Conservation (phyloP, 371 early-diverging fungal genomes). For the Mucor velutinosus region DNA sequence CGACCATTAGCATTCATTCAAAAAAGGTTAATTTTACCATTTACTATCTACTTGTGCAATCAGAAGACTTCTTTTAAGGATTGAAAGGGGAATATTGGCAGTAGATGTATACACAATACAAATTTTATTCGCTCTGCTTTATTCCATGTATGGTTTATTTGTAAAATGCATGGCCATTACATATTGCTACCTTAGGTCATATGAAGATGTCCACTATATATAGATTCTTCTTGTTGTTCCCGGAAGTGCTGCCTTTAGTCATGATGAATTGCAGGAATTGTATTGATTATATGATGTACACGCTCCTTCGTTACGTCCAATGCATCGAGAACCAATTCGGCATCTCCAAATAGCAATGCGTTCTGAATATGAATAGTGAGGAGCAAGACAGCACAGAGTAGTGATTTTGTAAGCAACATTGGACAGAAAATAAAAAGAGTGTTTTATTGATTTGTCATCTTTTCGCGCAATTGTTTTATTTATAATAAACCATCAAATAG, state of each 20-base stretch:
- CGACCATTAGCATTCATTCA: not conserved
- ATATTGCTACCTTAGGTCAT: not conserved
- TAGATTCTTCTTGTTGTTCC: not conserved
- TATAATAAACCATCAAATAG: not conserved
- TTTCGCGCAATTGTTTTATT: not conserved
- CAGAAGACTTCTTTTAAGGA: not conserved
- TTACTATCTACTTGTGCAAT: not conserved
- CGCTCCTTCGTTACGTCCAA: constrained; percentile 8
- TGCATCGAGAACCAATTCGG: constrained; percentile 3
- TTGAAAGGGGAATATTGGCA: not conserved
- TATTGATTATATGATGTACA: constrained; percentile 3
- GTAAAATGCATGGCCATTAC: not conserved
- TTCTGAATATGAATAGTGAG: not conserved
- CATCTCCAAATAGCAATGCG: not conserved
- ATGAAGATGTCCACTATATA: not conserved
- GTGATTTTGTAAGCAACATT: not conserved
- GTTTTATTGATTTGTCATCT: not conserved
- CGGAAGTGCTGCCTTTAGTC: not conserved
- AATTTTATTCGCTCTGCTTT: not conserved
- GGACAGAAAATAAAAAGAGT: not conserved
- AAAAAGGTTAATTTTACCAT: not conserved
- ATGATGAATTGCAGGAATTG: constrained; percentile 11
- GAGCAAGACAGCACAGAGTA: not conserved
- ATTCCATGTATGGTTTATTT: not conserved
- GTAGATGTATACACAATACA: not conserved